phyloP scores from a whole-genome alignment of 2,329 filamentous ascomycete genomes.

The Colletotrichum incanum region DNA sequence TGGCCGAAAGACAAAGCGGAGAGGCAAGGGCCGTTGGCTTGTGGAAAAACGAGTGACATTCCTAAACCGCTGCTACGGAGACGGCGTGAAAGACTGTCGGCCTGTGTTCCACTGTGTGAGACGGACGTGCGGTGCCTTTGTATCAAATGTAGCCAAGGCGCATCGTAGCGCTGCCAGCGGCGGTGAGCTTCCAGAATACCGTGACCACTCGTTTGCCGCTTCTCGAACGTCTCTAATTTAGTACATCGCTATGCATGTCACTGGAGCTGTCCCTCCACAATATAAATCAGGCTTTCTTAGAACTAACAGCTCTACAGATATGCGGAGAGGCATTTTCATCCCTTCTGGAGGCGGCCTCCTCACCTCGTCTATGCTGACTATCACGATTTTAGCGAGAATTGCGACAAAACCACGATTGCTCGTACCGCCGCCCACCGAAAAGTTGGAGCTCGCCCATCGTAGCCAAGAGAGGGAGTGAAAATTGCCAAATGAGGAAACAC shows the following conservation, averaged over 20 bases:
- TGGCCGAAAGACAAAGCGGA: constrained; percentile 29
- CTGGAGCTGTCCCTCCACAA: constrained; percentile 20
- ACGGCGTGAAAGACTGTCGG: constrained; percentile 22
- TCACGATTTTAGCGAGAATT: background rate
- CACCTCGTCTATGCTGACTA: background rate
- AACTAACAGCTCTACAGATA: background rate
- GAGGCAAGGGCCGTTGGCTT: constrained; percentile 16
- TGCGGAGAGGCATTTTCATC: constrained; percentile 9
- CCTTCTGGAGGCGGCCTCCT: constrained; percentile 8
- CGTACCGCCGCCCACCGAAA: background rate
- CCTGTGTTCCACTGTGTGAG: constrained; percentile 12
- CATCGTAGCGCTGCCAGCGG: constrained; percentile 26
- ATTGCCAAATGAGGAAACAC: background rate
- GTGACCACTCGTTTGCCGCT: constrained; percentile 25
- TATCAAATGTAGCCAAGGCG: constrained; percentile 17
- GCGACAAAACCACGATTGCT: background rate
- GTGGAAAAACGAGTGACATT: constrained; percentile 14
- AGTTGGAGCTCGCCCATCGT: background rate
- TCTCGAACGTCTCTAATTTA: constrained; percentile 41
- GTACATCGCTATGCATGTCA: constrained; percentile 14
- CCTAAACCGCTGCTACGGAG: constrained; percentile 20
- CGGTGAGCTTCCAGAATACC: constrained; percentile 40
- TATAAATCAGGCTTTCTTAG: constrained; percentile 24
- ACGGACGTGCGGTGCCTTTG: constrained; percentile 13
- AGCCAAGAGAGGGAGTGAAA: background rate